Evolutionary conservation across 805 yeast species (phyloP), one percentile per base, ranked within the genome.

Genomic region (Nakazawaea holstii): DNA sequence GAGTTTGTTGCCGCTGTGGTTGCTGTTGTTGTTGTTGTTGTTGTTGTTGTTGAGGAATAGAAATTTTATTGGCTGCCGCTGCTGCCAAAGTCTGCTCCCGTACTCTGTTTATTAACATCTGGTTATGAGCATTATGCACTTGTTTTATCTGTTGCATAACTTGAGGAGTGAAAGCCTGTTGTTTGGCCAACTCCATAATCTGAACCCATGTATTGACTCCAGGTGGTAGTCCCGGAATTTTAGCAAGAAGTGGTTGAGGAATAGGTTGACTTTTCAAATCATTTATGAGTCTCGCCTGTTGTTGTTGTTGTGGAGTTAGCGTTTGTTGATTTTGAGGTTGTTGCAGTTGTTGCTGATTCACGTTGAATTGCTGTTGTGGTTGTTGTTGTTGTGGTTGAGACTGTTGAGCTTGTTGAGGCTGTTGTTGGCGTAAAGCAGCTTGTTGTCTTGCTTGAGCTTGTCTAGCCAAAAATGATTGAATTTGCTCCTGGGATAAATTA

Each of bases 151-250:
- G 62, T 13, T 77, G 77, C 68, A 83, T 66, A 27, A 76, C 77
- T 31, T 79, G 74, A 6, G 77, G 74, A 1, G 86, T 79, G 35
- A 87, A 65, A 50, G 78, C 69, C 50, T 79, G 80, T 52, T 77
- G 74, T 53, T 79, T 76, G 39, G 80, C 64, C 54, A 82, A 74
- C 37, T 82, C 84, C 62, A 82, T 79, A 28, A 88, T 79, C 59
- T 82, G 87, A 20, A 80, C 77, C 96, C 96, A 90, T 6, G 95
- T 87, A 54, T 77, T 82, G 28, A 82, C 82, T 43, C 81, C 84
- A 11, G 83, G 82, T 0, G 97, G 97, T 31, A 88, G 69, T 41
- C 77, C 83, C 8, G 95, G 95, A 41, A 88, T 76, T 56, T 78
- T 78, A 45, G 75, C 71, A 17, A 88, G 65, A 26, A 88, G 62